Evolutionary conservation across 495 filamentous ascomycete species (phyloP), one percentile per base, ranked within the genome.

Genomic region (Hypoxylon trugodes): DNA sequence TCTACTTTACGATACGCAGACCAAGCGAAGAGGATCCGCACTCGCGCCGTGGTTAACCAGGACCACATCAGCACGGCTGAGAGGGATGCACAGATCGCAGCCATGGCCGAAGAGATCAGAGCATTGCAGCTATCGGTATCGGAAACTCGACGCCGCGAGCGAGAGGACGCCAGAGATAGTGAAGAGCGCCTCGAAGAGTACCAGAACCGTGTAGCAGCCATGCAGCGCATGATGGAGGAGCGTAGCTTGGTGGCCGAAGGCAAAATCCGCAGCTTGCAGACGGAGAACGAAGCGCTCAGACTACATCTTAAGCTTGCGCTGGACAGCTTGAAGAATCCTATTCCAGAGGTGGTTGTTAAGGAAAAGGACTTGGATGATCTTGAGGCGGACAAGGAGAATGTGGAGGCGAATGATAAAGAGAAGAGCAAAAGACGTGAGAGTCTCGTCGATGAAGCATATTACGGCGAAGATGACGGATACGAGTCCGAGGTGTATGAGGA

Each of bases 211-310:
- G 93, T 98, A 5, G 81, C 86, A 25, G 84, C 87, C 40, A 89
- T 99, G 87, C 93, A 97, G 74, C 86, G 92, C 35, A 80, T 93
- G 64, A 96, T 97, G 93, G 94, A 97, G 72, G 95, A 99, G 77
- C 87, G 84, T 26, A 85, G 87, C 35, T 86, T 95, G 73, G 88
- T 97, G 3, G 86, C 89, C 47, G 96, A 99, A 67, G 89, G 87
- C 78, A 96, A 96, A 81, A 96, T 99, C 58, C 82, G 89, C 25
- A 89, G 87, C 36, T 74, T 99, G 35, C 86, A 91, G 72, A 89
- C 86, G 2, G 90, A 98, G 79, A 97, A 96, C 50, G 95, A 97
- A 69, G 89, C 92, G 0, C 76, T 98, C 68, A 81, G 91, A 52
- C 79, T 91, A 59, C 96, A 98, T 70, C 74, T 99, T 40, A 90